Evolutionary conservation across 805 yeast genomes (phyloP).

Genomic region (Yarrowia sp.): DNA sequence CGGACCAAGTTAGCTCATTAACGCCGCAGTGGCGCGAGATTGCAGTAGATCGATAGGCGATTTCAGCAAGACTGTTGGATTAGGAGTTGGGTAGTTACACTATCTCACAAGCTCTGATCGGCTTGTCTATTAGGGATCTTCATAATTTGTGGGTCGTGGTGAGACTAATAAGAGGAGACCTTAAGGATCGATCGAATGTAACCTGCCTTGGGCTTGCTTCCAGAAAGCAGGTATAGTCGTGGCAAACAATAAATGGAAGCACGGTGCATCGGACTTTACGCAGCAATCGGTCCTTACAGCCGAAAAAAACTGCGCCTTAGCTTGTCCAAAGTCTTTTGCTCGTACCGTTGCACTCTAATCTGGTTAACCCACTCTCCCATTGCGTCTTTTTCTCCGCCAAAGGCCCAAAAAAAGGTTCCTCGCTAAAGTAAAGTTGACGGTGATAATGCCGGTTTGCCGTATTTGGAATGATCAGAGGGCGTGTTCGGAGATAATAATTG

Average conservation of each 20-base stretch:
- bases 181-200: no score
- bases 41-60: neutral
- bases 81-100: no score
- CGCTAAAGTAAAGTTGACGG: neutral
- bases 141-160: neutral
- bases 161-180: neutral
- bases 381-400: neutral
- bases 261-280: neutral
- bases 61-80: neutral
- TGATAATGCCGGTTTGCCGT: slow-evolving; percentile 3
- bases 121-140: no score
- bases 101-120: no score
- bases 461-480: slow-evolving; percentile 1
- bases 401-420: neutral
- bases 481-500: neutral
- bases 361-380: neutral
- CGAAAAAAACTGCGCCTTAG: neutral
- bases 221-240: neutral
- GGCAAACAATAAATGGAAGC: neutral
- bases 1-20: neutral
- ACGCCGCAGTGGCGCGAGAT: slow-evolving; percentile 12
- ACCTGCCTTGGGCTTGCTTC: neutral
- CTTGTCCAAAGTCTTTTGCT: neutral
- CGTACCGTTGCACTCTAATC: slow-evolving; percentile 8
- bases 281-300: neutral